Evolutionary conservation across 1,284 basidiomycete species (phyloP), one percentile per base, ranked within the genome.

Genomic region (Takashimella tepidaria): DNA sequence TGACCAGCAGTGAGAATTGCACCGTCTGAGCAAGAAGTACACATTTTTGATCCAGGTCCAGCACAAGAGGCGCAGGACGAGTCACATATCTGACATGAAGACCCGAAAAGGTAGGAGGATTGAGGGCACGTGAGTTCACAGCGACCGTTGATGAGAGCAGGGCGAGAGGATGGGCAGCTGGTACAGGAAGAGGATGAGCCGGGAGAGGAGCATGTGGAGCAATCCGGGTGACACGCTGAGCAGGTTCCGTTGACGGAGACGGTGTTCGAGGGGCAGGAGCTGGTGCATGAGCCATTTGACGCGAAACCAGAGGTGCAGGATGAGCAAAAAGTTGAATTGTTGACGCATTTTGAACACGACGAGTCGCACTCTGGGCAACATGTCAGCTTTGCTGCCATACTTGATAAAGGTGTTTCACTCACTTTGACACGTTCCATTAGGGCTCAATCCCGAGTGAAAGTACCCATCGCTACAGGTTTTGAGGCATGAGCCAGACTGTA

Each of bases 401-500:
- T 10, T 41, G 37, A 19, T 26, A 13, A 19, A 16, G 42, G 21
- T 21, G 19, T 12, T 12, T 3, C n/a, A 61, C 73, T 57, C 42
- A 78, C 77, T 56, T 53, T 67, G 56, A 57, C 77, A 78, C 2
- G 69, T 74, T 12, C 67, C 64, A 22, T 69, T 73, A 4, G 54
- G 59, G 3, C 54, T 62, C 1, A 56, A 60, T 6, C 56, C 46
- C 1, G 60, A 55, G 6, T 52, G 48, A 49, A 64, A 76, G 45
- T 50, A 63, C 0, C 77, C 77, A 0, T 41, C 51, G 0, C 64
- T 53, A 49, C 78, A 79, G 3, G 24, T 54, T 45, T 63, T 44
- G 1, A 72, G 64, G 56, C 78, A 79, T 0, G 47, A 43, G 0
- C 72, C 70, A 42, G 64, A 50, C 46, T 72, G 48, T 8, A 78